phyloP scores from a whole-genome alignment of 148 eudicot species.

The Vaccinium myrtillus region DNA sequence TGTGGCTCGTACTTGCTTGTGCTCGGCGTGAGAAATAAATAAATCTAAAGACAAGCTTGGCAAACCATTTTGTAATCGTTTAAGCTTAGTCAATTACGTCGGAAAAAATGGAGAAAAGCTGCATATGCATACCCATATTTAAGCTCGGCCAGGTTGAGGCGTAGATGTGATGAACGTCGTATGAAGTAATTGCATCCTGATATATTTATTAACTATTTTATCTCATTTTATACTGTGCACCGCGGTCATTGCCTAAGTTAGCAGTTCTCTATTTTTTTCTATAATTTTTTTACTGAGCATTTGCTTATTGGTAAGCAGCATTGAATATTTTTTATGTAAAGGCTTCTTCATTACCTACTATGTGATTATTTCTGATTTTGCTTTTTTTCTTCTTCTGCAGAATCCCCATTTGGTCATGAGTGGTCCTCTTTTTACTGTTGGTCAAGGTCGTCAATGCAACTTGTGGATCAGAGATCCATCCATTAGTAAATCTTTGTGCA shows the following conservation, averaged over 20 bases:
- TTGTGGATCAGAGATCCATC: slow-evolving; percentile 66
- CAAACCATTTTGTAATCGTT: background rate
- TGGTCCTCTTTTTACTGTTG: slow-evolving; percentile 66
- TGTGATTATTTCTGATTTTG: background rate
- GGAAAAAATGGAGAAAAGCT: background rate
- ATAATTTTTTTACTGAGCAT: background rate
- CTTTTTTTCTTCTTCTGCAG: slow-evolving; percentile 34
- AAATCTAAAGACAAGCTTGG: background rate
- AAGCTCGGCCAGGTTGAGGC: background rate
- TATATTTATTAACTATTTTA: background rate
- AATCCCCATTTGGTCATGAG: slow-evolving; percentile 54
- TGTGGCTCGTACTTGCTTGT: background rate
- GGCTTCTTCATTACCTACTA: background rate
- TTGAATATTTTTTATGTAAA: background rate
- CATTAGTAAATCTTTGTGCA: slow-evolving; percentile 70
- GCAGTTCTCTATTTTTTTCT: background rate
- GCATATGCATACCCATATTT: background rate
- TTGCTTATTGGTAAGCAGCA: background rate
- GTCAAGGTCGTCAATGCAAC: slow-evolving; percentile 75
- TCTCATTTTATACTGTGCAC: background rate
- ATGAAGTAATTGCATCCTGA: background rate
- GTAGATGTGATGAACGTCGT: background rate
- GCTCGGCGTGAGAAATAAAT: background rate
- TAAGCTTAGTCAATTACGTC: background rate
- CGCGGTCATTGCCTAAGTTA: background rate